Evolutionary conservation across 1,284 basidiomycete species (phyloP), one percentile per base, ranked within the genome.

Genomic region (Ustilago trichophora): DNA sequence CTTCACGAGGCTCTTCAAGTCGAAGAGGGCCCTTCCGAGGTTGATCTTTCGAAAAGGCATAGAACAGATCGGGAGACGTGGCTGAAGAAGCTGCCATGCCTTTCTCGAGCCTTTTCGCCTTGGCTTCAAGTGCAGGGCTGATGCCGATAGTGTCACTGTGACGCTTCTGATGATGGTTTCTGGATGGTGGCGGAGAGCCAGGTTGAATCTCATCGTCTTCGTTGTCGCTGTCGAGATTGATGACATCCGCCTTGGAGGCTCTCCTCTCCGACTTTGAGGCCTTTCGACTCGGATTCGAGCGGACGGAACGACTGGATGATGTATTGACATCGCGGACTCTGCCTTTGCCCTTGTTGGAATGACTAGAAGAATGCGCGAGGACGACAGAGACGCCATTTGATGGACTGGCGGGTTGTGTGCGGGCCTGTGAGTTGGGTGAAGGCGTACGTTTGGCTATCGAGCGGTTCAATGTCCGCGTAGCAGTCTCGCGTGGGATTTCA

Each of bases 281-380:
- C 29, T 37, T 37, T 16, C 40, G 24, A 11, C 9, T 34, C 38
- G 49, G 24, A 12, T 22, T 36, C 16, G n/a, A 31, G 36, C 54
- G 60, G 13, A 33, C 45, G 3, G 19, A 8, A 9, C 35, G 38
- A 9, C 35, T 34, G 1, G 40, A 33, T 9, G 50, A 26, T 3
- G 34, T n/a, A 11, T 9, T 6, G 11, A 24, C 5, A 5, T 65
- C 49, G 10, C 9, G 47, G 12, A 50, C 55, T 35, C 40, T 58
- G 32, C 19, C 62, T 27, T 65, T 65, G 31, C 62, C 62, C 15
- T 53, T 50, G 36, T 38, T 15, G n/a, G 15, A 15, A 8, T 4
- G 35, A 21, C 15, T 19, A 13, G 35, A 22, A 24, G 16, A 21
- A 35, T 13, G 4, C 13, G 29, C 9, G 7, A 45, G 22, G 11